Conservation (phyloP, 2,329 filamentous ascomycete species). For the Colletotrichum agaves region DNA sequence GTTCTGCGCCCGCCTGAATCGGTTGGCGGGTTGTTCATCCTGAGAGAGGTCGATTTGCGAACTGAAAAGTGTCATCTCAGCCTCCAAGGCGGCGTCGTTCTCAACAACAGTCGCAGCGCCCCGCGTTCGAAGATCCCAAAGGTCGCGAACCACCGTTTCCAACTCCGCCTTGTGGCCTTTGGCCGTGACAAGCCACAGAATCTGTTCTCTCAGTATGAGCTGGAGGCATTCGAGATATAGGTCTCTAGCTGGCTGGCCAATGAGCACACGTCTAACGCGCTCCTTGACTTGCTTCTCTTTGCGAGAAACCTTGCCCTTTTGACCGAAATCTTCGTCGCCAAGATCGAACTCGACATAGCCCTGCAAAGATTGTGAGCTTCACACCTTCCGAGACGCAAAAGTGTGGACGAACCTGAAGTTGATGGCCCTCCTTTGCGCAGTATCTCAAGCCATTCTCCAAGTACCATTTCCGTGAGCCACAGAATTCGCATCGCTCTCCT, state of each 20-base stretch:
- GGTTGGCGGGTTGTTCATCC: conserved; percentile 44
- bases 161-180: conserved; percentile 77
- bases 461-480: conserved; percentile 78
- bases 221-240: conserved; percentile 89
- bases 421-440: conserved; percentile 79
- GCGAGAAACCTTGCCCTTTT: conserved; percentile 64
- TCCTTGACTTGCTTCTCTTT: conserved; percentile 68
- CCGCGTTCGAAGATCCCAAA: conserved; percentile 80
- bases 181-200: conserved; percentile 75
- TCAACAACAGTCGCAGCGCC: conserved; percentile 49
- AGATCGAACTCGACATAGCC: conserved; percentile 66
- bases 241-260: conserved; percentile 75
- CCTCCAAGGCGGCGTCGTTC: conserved; percentile 42
- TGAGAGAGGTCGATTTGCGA: conserved; percentile 47
- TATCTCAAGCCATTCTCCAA: conserved; percentile 81
- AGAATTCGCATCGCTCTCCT: conserved; percentile 69
- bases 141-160: conserved; percentile 81
- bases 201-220: conserved; percentile 84
- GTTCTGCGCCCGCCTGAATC: conserved; percentile 49
- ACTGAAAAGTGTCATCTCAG: conserved; percentile 51
- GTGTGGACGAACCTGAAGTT: conserved; percentile 70
- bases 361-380: conserved; percentile 41
- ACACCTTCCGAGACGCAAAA: neutral
- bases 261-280: conserved; percentile 65
- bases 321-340: conserved; percentile 76